Conservation (phyloP, 2,329 filamentous ascomycete species). For the Neofusicoccum parvum region DNA sequence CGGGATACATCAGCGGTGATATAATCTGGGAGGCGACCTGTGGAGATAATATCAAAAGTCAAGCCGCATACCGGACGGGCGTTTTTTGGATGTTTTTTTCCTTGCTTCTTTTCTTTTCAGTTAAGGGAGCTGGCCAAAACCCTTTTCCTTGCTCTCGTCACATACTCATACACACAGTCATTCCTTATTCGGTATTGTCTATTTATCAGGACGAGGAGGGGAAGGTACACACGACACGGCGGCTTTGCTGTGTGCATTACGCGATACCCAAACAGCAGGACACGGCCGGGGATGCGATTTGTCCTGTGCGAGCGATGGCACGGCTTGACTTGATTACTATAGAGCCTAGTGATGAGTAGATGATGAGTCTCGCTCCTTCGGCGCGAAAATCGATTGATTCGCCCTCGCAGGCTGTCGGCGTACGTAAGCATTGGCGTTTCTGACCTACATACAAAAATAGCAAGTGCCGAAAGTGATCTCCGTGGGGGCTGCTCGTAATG, state of each 20-base stretch:
- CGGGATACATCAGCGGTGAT: conserved; percentile 14
- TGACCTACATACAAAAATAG: not conserved
- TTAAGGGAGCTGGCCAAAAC: conserved; percentile 2
- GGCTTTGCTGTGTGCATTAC: not conserved
- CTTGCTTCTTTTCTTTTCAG: not conserved
- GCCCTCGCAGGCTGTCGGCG: not conserved
- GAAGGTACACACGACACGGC: not conserved
- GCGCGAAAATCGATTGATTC: not conserved
- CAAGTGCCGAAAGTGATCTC: no score
- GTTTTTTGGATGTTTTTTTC: not conserved
- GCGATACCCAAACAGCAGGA: not conserved
- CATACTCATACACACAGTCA: not conserved
- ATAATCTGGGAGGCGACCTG: conserved; percentile 4
- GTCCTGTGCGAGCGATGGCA: not conserved
- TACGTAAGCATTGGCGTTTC: not conserved
- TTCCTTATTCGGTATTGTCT: conserved; percentile 7
- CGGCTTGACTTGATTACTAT: not conserved
- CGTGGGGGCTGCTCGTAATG: not conserved
- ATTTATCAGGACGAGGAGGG: not conserved
- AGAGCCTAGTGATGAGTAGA: conserved; percentile 4
- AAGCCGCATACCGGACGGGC: conserved; percentile 6
- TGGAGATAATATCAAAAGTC: conserved; percentile 16
- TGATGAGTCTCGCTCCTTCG: not conserved
- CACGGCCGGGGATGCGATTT: not conserved
- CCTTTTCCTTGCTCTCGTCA: not conserved